These are phyloP conservation scores for Biancaea sappan DNA, from an alignment of 306 rosid genomes.

Conservation along the genomic window DNA sequence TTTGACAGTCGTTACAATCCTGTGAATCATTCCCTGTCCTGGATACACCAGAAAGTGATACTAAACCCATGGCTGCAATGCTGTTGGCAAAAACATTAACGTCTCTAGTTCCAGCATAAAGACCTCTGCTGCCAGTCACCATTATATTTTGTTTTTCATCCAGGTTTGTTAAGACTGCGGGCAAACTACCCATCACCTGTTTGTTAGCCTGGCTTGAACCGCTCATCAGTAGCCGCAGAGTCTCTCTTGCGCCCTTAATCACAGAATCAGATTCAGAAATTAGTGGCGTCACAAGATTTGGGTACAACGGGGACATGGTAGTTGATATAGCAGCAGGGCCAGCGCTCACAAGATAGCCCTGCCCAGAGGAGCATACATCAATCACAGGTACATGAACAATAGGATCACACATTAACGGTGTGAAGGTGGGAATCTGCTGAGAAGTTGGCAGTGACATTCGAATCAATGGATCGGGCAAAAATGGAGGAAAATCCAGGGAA, in stretches of 20 bases:
- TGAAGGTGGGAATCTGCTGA: constrained; percentile 89
- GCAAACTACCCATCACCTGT: constrained; percentile 62
- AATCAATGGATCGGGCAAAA: constrained; percentile 75
- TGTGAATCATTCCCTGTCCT: constrained; percentile 31
- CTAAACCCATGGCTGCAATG: constrained; percentile 86
- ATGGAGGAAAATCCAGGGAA: constrained; percentile 71
- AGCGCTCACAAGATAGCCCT: constrained; percentile 89
- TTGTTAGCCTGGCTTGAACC: constrained; percentile 73
- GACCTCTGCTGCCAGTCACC: constrained; percentile 81
- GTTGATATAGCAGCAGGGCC: constrained; percentile 81
- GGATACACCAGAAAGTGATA: constrained; percentile 67
- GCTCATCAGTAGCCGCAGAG: constrained; percentile 75
- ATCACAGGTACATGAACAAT: constrained; percentile 91
- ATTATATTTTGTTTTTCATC: constrained; percentile 56
- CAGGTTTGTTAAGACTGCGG: constrained; percentile 65
- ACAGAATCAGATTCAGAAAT: constrained; percentile 74
- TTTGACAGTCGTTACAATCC: constrained; percentile 29
- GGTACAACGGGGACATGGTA: constrained; percentile 73
- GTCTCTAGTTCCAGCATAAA: constrained; percentile 72
- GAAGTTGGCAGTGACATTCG: constrained; percentile 67
- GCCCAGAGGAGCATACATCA: constrained; percentile 91
- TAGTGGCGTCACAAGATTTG: constrained; percentile 68
- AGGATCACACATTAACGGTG: constrained; percentile 91
- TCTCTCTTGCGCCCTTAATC: constrained; percentile 92
- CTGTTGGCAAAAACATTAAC: constrained; percentile 71